These are phyloP conservation scores for Penicillium maclennaniae DNA, from an alignment of 495 filamentous ascomycete genomes.

Conservation along the genomic window DNA sequence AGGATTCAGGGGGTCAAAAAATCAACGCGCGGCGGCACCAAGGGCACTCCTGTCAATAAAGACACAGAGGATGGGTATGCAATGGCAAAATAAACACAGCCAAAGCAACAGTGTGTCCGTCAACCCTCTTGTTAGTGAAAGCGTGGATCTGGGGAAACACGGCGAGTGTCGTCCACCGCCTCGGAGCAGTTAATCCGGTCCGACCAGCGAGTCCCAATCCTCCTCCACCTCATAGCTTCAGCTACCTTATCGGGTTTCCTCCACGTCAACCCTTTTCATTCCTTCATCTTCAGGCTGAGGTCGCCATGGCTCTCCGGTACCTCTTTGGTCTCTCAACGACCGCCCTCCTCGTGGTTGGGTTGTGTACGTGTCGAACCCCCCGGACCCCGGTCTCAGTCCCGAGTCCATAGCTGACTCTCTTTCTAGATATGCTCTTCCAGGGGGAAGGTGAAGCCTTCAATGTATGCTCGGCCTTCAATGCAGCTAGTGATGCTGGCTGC, in stretches of 20 bases:
- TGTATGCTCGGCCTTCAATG: slow-evolving; percentile 50
- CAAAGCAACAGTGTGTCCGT: background rate
- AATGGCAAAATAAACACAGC: background rate
- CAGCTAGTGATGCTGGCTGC: background rate
- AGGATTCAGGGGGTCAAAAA: slow-evolving; percentile 21
- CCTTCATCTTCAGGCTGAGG: slow-evolving; percentile 26
- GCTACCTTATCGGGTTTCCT: slow-evolving; percentile 17
- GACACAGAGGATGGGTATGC: background rate
- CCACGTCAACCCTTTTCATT: slow-evolving; percentile 18
- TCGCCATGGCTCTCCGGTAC: slow-evolving; percentile 57
- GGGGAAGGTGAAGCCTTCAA: slow-evolving; percentile 95
- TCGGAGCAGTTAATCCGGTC: slow-evolving; percentile 28
- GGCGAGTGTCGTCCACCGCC: slow-evolving; percentile 19
- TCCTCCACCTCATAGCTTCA: slow-evolving; percentile 18
- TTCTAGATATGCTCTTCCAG: slow-evolving; percentile 92
- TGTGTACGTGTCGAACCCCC: slow-evolving; percentile 59
- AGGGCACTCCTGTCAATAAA: slow-evolving; percentile 1
- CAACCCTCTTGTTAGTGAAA: slow-evolving; percentile 8
- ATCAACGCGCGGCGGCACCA: background rate
- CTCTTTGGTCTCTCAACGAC: slow-evolving; percentile 64
- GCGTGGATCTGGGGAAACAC: slow-evolving; percentile 27
- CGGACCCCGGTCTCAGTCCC: slow-evolving; percentile 9
- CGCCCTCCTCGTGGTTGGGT: slow-evolving; percentile 75
- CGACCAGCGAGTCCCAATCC: slow-evolving; percentile 23
- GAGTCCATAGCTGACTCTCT: slow-evolving; percentile 31